Percentiles rank a stretch among this genome's conserved stretches.
Conservation (phyloP, 176 grass and related monocot species). For the Secale cereale region DNA sequence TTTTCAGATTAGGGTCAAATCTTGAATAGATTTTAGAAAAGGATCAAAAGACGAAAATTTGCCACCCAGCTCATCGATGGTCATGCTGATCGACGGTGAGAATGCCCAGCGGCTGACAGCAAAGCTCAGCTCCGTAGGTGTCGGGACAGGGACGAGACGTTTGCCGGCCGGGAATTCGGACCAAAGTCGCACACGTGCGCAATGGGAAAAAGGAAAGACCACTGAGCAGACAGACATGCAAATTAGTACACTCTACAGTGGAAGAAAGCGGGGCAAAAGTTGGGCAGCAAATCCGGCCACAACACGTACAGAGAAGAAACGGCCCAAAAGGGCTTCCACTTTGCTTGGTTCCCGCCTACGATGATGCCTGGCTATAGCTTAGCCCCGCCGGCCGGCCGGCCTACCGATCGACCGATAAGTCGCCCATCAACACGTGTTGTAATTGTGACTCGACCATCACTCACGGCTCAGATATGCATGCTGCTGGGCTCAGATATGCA, state of each 20-base stretch:
- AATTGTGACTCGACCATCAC: background rate
- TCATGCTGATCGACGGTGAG: background rate
- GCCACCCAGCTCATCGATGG: background rate
- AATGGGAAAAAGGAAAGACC: background rate
- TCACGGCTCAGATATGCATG: background rate
- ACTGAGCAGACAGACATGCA: background rate
- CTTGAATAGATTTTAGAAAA: too few relatives aligned
- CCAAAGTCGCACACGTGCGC: background rate
- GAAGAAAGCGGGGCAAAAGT: background rate
- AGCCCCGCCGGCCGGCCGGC: background rate
- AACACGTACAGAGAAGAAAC: background rate
- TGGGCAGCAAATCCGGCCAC: background rate
- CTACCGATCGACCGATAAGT: background rate
- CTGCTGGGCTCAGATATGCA: background rate
- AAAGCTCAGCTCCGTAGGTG: background rate
- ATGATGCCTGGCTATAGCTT: background rate
- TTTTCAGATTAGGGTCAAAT: too few relatives aligned
- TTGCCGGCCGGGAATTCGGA: background rate
- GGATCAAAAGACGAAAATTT: too few relatives aligned
- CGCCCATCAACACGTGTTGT: background rate
- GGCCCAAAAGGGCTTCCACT: background rate
- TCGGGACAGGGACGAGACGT: conserved; percentile 3
- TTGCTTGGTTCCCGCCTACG: background rate
- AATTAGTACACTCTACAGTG: background rate
- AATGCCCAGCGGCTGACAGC: background rate